A percentile compares a stretch with the other conserved stretches of the same genome.
phyloP scores from a whole-genome alignment of 2,329 filamentous ascomycete species.

The Cytospora schulzeri region DNA sequence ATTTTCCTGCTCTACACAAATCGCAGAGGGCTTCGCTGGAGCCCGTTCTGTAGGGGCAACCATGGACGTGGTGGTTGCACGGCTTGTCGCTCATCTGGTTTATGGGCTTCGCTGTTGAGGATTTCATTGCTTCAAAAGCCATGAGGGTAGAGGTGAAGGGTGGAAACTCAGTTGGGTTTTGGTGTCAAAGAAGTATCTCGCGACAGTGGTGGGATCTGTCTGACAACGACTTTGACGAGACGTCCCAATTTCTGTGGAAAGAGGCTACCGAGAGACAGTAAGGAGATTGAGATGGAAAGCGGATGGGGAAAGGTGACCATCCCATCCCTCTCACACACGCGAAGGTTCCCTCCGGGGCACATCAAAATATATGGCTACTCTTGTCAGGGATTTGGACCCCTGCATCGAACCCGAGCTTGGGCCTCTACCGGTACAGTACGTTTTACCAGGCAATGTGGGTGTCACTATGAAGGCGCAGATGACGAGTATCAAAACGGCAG shows the following conservation, averaged over 20 bases:
- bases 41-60: conserved; percentile 22
- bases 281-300: not conserved
- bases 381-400: conserved; percentile 24
- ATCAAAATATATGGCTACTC: conserved; percentile 10
- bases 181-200: not conserved
- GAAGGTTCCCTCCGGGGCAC: conserved; percentile 7
- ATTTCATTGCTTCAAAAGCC: not conserved
- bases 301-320: not conserved
- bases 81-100: conserved; percentile 26
- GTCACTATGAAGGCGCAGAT: conserved; percentile 17
- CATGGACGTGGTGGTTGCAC: conserved; percentile 25
- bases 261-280: not conserved
- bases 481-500: conserved; percentile 14
- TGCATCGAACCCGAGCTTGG: conserved; percentile 22
- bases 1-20: conserved; percentile 20
- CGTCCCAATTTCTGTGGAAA: not conserved
- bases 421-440: conserved; percentile 13
- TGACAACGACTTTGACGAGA: not conserved
- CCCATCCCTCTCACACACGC: not conserved
- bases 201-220: not conserved
- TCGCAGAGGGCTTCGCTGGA: conserved; percentile 23
- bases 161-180: not conserved
- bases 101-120: not conserved
- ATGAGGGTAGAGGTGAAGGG: not conserved
- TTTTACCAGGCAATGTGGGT: conserved; percentile 18